Percentiles rank a stretch among this genome's conserved stretches.
Evolutionary conservation across 441 rosid genomes (phyloP).

Genomic region (Populus hybrid): DNA sequence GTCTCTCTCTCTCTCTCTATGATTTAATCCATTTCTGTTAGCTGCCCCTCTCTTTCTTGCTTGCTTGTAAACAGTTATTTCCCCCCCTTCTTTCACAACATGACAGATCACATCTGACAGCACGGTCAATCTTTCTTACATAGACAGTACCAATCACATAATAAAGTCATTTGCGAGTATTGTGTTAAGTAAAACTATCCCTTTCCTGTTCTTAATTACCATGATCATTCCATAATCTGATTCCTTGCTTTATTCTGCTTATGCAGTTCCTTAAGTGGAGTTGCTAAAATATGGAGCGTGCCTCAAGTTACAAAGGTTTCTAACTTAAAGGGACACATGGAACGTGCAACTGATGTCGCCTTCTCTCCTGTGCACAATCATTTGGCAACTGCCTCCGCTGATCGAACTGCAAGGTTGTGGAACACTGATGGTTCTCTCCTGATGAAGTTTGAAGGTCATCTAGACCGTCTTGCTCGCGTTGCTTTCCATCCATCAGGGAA

Average conservation of each 20-base stretch:
- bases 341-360: slow-evolving; percentile 85
- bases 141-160: background rate
- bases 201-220: background rate
- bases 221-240: slow-evolving; percentile 18
- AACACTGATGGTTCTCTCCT: slow-evolving; percentile 71
- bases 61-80: background rate
- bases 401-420: slow-evolving; percentile 90
- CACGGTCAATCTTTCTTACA: background rate
- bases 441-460: slow-evolving; percentile 76
- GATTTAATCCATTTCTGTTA: background rate
- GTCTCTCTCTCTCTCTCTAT: slow-evolving; percentile 28
- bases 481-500: slow-evolving; percentile 94
- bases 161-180: background rate
- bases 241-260: slow-evolving; percentile 18
- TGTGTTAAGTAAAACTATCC: background rate
- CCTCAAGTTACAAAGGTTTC: slow-evolving; percentile 57
- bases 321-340: slow-evolving; percentile 79
- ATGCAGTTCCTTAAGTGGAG: slow-evolving; percentile 74
- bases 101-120: background rate
- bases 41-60: background rate
- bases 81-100: background rate
- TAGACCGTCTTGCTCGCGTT: slow-evolving; percentile 89
- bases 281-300: slow-evolving; percentile 84
- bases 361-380: slow-evolving; percentile 72
- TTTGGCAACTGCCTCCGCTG: slow-evolving; percentile 95